Conservation (phyloP, 208 protist genomes). For the Giardia muris region DNA sequence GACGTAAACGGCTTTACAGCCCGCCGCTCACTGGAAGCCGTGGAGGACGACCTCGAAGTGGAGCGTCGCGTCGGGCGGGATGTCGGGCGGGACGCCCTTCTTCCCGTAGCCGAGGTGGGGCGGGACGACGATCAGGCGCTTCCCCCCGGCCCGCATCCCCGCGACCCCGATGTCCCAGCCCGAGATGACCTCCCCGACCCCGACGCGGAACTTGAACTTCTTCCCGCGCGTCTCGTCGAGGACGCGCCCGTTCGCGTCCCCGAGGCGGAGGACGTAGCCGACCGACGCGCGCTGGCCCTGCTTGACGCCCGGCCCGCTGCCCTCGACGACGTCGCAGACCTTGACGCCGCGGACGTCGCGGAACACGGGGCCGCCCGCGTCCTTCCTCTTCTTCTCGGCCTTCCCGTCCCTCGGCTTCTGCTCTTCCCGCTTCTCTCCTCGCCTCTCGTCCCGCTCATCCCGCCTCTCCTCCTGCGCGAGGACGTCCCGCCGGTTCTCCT, state of each 20-base stretch:
- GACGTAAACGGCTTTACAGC: too few species aligned
- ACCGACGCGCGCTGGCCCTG: neutral
- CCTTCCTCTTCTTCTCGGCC: neutral
- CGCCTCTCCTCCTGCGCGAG: neutral
- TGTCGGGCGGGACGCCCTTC: constrained; percentile 28
- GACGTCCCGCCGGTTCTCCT: neutral
- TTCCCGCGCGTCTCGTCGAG: constrained; percentile 5
- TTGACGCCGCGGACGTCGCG: neutral
- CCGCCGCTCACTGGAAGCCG: neutral
- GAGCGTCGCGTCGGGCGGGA: constrained; percentile 33
- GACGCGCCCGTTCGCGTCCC: neutral
- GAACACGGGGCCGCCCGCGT: neutral
- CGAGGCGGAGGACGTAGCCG: neutral
- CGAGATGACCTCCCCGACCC: constrained; percentile 26
- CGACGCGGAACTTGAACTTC: constrained; percentile 30
- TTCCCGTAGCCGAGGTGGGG: constrained; percentile 37
- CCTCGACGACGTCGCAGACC: neutral
- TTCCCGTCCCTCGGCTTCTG: neutral
- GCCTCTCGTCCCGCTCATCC: neutral
- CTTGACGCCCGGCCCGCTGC: neutral
- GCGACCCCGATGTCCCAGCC: constrained; percentile 37
- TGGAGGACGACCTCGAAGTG: constrained; percentile 34
- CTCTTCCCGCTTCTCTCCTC: neutral
- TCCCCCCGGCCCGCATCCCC: constrained; percentile 35
- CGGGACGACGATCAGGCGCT: constrained; percentile 34